Conservation (phyloP, 805 yeast species). For the Soucietia sequanensis region DNA sequence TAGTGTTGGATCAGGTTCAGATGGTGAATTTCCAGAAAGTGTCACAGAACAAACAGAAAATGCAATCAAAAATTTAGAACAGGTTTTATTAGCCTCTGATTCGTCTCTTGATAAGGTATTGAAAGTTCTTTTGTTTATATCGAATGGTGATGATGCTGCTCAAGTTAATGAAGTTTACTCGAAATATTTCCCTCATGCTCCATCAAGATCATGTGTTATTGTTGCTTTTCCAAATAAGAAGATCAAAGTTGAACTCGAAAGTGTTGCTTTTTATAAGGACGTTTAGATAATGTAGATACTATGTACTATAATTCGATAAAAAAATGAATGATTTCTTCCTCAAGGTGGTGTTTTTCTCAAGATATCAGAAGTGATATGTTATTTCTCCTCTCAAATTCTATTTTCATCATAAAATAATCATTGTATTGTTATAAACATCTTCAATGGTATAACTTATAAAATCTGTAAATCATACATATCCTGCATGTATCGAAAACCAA, state of each 20-base stretch:
- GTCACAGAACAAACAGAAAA: constrained; percentile 42
- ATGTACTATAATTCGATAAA: too few relatives aligned
- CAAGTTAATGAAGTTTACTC: constrained; percentile 43
- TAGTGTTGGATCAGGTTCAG: constrained; percentile 22
- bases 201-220: constrained; percentile 50
- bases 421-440: too few relatives aligned
- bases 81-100: constrained; percentile 40
- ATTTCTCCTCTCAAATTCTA: too few relatives aligned
- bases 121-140: constrained; percentile 48
- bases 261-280: constrained; percentile 28
- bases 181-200: constrained; percentile 42
- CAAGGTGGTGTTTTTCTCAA: too few relatives aligned
- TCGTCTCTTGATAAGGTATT: constrained; percentile 41
- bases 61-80: constrained; percentile 40
- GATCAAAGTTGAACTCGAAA: constrained; percentile 48
- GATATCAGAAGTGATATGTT: too few relatives aligned
- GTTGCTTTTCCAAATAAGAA: constrained; percentile 47
- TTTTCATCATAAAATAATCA: too few relatives aligned
- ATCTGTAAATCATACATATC: too few relatives aligned
- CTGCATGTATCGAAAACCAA: too few relatives aligned
- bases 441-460: too few relatives aligned
- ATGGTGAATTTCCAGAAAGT: constrained; percentile 34
- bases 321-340: too few relatives aligned
- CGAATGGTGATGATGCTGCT: constrained; percentile 36
- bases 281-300: too few relatives aligned